Base-by-base conservation (phyloP, 2,329 filamentous ascomycete species). In the Ilyonectria mors-panacis region DNA sequence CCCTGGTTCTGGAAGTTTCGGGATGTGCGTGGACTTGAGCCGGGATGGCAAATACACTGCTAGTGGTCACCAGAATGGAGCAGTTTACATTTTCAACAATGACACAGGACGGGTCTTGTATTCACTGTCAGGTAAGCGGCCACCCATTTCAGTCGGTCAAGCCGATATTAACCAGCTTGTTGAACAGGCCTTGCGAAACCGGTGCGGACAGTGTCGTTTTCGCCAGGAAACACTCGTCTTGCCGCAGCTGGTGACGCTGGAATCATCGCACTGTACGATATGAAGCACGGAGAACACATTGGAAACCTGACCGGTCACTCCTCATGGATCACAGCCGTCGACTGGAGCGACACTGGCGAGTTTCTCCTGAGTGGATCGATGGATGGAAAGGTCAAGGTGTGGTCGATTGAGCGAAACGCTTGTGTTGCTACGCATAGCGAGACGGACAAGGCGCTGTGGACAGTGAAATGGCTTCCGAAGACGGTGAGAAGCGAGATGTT, bases 361-460 rank as follows among this genome's bases (percentile, higher is more conserved):
- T 97, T 93, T 79, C 84, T 99, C 13, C 86, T 98, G 3, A 97
- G 93, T 76, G 94, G 94, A 54, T 91, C 93, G 1, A 94, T 97
- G 79, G 95, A 98, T 77, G 95, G 96, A 42, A 98, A 97, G 81
- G 94, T 93, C 67, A 98, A 97, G 81, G 93, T 98, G 33, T 99
- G 96, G 96, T 95, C 94, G 33, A 89, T 98, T 66, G 94, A 97
- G 75, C 89, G 91, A 37, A 88, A 90, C 63, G 86, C 87, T 5
- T 98, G 96, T 78, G 96, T 99, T 50, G 94, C 95, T 13, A 99
- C 96, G 10, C 94, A 97, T 78, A 95, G 92, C 65, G 95, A 98
- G 83, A 94, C 93, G 6, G 95, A 95, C 70, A 93, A 93, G 81
- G 88, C 91, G 0, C 78, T 98, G 3, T 98, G 95, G 93, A 89